Base-by-base conservation (phyloP, 306 rosid species). In the Cucumis cinereus region DNA sequence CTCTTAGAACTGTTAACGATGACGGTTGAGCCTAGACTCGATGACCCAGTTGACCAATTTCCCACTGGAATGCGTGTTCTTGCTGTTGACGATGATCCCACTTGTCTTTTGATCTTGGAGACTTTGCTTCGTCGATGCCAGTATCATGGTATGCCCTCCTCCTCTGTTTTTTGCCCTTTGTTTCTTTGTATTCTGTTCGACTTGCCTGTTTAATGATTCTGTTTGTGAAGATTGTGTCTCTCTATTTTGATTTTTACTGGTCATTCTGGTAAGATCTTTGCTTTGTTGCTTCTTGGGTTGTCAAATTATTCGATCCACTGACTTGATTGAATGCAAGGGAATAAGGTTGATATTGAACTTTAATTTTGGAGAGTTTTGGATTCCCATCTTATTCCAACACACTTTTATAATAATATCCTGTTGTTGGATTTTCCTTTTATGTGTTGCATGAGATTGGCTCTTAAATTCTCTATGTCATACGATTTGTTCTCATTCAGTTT, bases 1-100 rank as follows among this genome's bases (percentile, higher is more conserved):
- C 61, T 17, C 7, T 52, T 28, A 0, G 16, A 10, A 22, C 15
- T 3, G 13, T 1, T 20, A 55, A 82, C 26, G 74, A 85, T 90
- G 91, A 84, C 83, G 14, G 72, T 86, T 20, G 92, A 81, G 76
- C 81, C 62, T 20, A 73, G 54, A 50, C 73, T 56, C 69, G 91
- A 83, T 15, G 97, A 90, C 70, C 83, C 89, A 57, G 71, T 79
- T 71, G 90, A 86, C 41, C 86, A 85, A 38, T 95, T 95, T 76
- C 99, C 99, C 15, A 58, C 84, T 40, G 99, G 99, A 81, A 89
- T 95, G 99, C 96, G 99, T 76, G 96, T 95, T 28, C 98, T 95
- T 26, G 97, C 97, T 10, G 99, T 95, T 22, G 99, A 95, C 20
- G 99, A 95, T 58, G 96, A 95, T 70, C 91, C 92, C 70, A 92